Evolutionary conservation across 345 rosid genomes (phyloP).

Genomic region (Aquilaria sinensis): DNA sequence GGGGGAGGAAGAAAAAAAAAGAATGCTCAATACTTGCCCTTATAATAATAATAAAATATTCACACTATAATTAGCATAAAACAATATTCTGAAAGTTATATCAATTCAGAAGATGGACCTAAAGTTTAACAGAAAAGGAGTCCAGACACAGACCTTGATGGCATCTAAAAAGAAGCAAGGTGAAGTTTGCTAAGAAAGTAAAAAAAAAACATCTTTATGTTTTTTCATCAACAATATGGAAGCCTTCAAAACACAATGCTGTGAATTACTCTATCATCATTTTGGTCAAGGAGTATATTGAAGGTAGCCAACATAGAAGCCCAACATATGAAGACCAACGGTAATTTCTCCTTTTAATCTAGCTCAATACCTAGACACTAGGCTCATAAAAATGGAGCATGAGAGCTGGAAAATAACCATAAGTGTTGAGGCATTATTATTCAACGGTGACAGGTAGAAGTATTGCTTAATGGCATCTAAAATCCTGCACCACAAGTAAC

Average conservation of each 20-base stretch:
- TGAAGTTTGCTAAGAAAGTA: slow-evolving; percentile 95
- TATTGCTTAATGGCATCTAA: slow-evolving; percentile 98
- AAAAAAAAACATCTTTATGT: slow-evolving; percentile 98
- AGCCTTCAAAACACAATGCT: slow-evolving; percentile 90
- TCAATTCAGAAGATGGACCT: no score
- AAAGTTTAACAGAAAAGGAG: no score
- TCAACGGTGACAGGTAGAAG: slow-evolving; percentile 83
- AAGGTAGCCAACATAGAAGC: slow-evolving; percentile 99
- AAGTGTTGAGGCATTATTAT: slow-evolving; percentile 91
- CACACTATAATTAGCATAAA: no score
- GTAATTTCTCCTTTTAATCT: slow-evolving; percentile 29
- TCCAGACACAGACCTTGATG: slow-evolving; percentile 48
- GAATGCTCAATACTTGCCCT: no score
- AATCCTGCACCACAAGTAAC: slow-evolving; percentile 53
- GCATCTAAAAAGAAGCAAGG: slow-evolving; percentile 97
- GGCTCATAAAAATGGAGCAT: slow-evolving; percentile 97
- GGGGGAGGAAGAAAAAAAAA: no score
- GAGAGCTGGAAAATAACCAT: slow-evolving; percentile 99
- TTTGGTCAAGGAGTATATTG: slow-evolving; percentile 98
- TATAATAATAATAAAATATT: no score
- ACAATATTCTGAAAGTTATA: no score
- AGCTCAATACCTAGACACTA: slow-evolving; percentile 94
- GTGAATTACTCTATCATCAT: slow-evolving; percentile 80
- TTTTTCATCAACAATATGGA: slow-evolving; percentile 99
- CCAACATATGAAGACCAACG: slow-evolving; percentile 30